phyloP scores from a whole-genome alignment of 164 flowering plant species.

The Vitis rotundifolia region DNA sequence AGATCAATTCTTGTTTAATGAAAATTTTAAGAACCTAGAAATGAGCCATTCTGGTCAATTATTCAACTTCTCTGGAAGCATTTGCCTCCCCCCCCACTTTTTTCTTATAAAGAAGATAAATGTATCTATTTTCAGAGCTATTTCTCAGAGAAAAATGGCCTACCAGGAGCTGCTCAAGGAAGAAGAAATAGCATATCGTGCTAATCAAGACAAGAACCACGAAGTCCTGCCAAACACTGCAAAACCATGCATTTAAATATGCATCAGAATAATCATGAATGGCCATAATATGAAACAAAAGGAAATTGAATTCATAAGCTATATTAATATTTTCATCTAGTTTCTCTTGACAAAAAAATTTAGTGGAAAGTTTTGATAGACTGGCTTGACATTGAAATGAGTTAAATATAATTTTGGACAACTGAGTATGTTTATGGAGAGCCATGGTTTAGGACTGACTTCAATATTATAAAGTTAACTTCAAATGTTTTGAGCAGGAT shows the following conservation, averaged over 20 bases:
- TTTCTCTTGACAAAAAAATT: neutral
- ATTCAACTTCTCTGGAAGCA: too few relatives aligned
- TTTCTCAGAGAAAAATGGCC: slow-evolving; percentile 16
- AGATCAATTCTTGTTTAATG: neutral
- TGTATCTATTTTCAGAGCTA: neutral
- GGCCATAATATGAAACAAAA: slow-evolving; percentile 1
- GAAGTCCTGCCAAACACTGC: slow-evolving; percentile 90
- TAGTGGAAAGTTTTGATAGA: neutral
- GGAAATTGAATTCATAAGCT: slow-evolving; percentile 1
- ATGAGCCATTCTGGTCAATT: too few relatives aligned
- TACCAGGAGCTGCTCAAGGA: slow-evolving; percentile 97
- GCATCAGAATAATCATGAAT: slow-evolving; percentile 6
- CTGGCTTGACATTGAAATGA: neutral
- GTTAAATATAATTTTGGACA: neutral
- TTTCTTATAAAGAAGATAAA: too few relatives aligned
- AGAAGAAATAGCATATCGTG: slow-evolving; percentile 91
- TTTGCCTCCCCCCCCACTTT: too few relatives aligned
- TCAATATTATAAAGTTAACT: too few relatives aligned
- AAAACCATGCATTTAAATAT: slow-evolving; percentile 15
- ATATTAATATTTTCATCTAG: neutral
- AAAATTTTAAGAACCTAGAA: neutral
- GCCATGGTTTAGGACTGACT: too few relatives aligned
- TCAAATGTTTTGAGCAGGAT: neutral
- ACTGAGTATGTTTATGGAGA: too few relatives aligned
- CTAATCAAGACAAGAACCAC: slow-evolving; percentile 84